Evolutionary conservation across 352 stramenopile species (phyloP), one percentile per base, ranked within the genome.

Genomic region (Phytophthora brassicae): DNA sequence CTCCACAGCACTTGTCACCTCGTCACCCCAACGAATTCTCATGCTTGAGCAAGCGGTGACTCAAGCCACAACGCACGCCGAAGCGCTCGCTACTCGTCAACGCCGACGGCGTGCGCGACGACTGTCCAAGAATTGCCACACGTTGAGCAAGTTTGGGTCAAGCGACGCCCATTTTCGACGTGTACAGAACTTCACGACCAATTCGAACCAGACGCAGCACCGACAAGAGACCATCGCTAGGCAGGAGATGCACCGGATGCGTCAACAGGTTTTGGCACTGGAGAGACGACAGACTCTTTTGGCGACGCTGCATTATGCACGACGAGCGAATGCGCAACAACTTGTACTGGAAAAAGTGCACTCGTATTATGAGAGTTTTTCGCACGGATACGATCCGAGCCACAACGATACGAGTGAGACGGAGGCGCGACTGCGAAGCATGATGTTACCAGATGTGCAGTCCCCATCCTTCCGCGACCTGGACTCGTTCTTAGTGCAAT

Each of bases 401-500:
- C 56, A 47, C n/a, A 56, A 46, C 23, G 68, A 59, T n/a, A 41
- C 52, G 5, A 44, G 64, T 43, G 20, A 70, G 33, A 39, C 55
- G 28, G 77, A 86, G 57, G 56, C 55, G 4, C 45, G 85, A 45
- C 24, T 86, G 57, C 75, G 77, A 19, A 75, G 67, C 13, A 68
- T 88, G 24, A 65, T 88, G 58, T 43, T 74, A 16, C 72, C 80
- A 26, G 65, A 81, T 38, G 79, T 86, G 19, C 35, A 85, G 66
- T 85, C 74, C 19, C 70, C 77, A 14, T 67, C 74, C 14, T 88
- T 88, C 52, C 38, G 43, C 2, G 62, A 71, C 35, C 67, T 86
- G 38, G 79, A 85, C 56, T 60, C 74, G 43, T 88, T 88, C 59
- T 43, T 88, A 2, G 31, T 57, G 36, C 79, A 84, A 51, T 88